Conservation (phyloP, 805 yeast species). For the Kuraishia ogatae region DNA sequence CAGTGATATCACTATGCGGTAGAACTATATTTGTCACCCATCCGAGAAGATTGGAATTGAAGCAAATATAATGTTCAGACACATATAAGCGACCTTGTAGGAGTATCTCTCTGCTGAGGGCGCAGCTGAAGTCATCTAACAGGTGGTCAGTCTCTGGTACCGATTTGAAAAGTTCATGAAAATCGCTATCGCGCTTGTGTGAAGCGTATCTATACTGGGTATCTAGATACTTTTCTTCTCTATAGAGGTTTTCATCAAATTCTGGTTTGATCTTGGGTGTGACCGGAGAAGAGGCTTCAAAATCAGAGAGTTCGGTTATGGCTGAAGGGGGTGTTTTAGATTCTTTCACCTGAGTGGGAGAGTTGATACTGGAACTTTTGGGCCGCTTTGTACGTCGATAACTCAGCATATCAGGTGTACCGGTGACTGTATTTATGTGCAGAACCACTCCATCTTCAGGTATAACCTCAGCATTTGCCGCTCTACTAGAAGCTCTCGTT, state of each 20-base stretch:
- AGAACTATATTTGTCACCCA: slow-evolving; percentile 82
- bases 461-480: neutral
- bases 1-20: slow-evolving; percentile 59
- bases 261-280: slow-evolving; percentile 7
- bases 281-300: neutral
- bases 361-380: slow-evolving; percentile 11
- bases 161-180: slow-evolving; percentile 64
- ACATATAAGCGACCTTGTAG: slow-evolving; percentile 83
- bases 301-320: slow-evolving; percentile 1
- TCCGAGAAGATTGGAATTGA: slow-evolving; percentile 79
- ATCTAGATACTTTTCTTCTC: slow-evolving; percentile 47
- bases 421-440: slow-evolving; percentile 6
- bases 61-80: slow-evolving; percentile 71
- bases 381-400: slow-evolving; percentile 17
- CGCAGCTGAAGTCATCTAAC: slow-evolving; percentile 85
- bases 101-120: slow-evolving; percentile 76
- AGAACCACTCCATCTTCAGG: slow-evolving; percentile 5
- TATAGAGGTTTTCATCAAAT: slow-evolving; percentile 37
- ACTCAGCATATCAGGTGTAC: slow-evolving; percentile 21
- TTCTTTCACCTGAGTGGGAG: slow-evolving; percentile 5
- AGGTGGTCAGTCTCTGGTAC: slow-evolving; percentile 63
- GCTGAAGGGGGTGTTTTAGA: slow-evolving; percentile 3
- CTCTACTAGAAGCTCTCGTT: neutral
- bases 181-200: slow-evolving; percentile 58
- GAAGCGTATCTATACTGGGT: slow-evolving; percentile 60